Percentiles rank a stretch among this genome's conserved stretches.
Evolutionary conservation across 257 asterid genomes (phyloP).

Genomic region (Scutellaria baicalensis): DNA sequence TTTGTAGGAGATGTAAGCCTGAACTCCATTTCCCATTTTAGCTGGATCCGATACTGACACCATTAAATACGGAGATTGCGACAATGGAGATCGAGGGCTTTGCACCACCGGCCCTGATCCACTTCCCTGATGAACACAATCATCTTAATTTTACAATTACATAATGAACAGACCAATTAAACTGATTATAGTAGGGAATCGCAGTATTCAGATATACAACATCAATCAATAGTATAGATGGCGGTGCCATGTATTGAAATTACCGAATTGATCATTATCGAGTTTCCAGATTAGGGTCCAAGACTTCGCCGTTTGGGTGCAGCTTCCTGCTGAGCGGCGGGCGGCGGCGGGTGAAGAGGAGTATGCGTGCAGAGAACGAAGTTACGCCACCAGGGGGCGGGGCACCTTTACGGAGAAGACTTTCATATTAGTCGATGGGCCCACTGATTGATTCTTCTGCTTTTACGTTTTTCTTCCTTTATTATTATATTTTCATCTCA

Average conservation of each 20-base stretch:
- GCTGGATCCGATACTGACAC: slow-evolving; percentile 97
- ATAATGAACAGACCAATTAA: neutral
- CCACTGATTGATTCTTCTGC: neutral
- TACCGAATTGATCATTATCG: slow-evolving; percentile 42
- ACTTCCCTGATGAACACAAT: slow-evolving; percentile 54
- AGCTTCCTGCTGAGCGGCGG: slow-evolving; percentile 16
- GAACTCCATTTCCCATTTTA: slow-evolving; percentile 98
- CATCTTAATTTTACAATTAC: slow-evolving; percentile 13
- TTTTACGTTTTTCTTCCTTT: no score
- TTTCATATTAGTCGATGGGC: neutral
- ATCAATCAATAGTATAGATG: neutral
- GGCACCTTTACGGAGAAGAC: neutral
- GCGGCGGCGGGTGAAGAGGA: neutral
- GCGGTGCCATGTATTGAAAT: neutral
- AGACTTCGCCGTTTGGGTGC: slow-evolving; percentile 15
- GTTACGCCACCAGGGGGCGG: slow-evolving; percentile 20
- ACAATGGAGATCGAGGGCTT: slow-evolving; percentile 88
- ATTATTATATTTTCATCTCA: no score
- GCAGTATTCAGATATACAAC: slow-evolving; percentile 10
- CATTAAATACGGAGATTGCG: slow-evolving; percentile 58
- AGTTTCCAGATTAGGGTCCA: neutral
- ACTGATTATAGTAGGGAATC: slow-evolving; percentile 6
- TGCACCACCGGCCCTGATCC: slow-evolving; percentile 63
- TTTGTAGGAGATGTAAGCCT: slow-evolving; percentile 96
- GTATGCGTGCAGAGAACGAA: neutral